phyloP scores from a whole-genome alignment of 441 rosid genomes.

The Erodium moschatum region DNA sequence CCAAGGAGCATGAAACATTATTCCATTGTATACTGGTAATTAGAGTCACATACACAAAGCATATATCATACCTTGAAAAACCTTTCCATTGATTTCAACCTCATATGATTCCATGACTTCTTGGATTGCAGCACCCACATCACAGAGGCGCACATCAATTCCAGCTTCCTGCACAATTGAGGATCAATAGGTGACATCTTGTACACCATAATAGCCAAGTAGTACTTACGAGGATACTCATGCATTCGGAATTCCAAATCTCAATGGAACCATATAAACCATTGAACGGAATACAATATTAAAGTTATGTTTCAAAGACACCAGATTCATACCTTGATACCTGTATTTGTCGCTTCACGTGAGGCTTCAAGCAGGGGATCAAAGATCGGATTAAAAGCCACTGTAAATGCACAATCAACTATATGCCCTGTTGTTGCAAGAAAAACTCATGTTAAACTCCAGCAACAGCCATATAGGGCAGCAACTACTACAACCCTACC shows the following conservation, averaged over 20 bases:
- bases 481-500: constrained; percentile 8
- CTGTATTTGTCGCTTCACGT: constrained; percentile 90
- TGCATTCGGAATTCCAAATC: not conserved
- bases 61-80: constrained; percentile 57
- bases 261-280: not conserved
- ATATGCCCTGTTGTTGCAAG: constrained; percentile 52
- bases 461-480: constrained; percentile 1
- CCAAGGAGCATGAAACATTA: not conserved
- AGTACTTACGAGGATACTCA: not conserved
- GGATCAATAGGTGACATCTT: not conserved
- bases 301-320: not conserved
- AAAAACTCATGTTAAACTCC: not conserved
- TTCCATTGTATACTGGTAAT: not conserved
- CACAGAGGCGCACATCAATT: constrained; percentile 87
- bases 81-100: constrained; percentile 93
- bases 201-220: not conserved
- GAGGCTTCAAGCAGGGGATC: constrained; percentile 91
- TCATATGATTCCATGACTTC: constrained; percentile 97
- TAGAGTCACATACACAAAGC: constrained; percentile 2
- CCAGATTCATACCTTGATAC: constrained; percentile 51
- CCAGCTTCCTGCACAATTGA: constrained; percentile 65
- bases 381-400: constrained; percentile 90
- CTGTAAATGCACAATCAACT: constrained; percentile 88
- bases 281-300: not conserved
- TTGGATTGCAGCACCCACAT: constrained; percentile 94